Base-by-base conservation (phyloP, 192 early-diverging fungal species). In the Coemansia furcata region DNA sequence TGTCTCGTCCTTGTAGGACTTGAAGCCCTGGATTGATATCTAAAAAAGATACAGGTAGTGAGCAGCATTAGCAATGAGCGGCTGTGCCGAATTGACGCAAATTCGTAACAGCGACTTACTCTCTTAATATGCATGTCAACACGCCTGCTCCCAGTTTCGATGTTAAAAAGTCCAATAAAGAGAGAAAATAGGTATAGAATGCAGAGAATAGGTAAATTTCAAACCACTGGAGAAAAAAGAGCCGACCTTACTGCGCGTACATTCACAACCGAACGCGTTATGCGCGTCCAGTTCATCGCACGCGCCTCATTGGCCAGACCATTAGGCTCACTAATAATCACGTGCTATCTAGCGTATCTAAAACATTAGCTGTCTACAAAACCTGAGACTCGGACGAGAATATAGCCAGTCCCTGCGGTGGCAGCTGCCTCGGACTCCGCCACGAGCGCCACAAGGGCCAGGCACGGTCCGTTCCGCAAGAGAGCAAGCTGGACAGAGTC, bases 1-100 rank as follows among this genome's bases (percentile, higher is more conserved):
- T 15, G 92, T 97, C 77, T 98, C 95, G 67, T 99, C 94, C 77
- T 96, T 96, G 84, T 99, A 99, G 73, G 95, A 97, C 84, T 99
- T 99, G 89, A 99, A 99, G 52, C 98, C 98, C 73, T 96, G 94
- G 65, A 99, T 99, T 39, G 91, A 88, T 71, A 98, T 94, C 80
- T 82, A 82, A 57, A 17, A 6, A 36, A 46, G 36, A 2, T 1
- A 19, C 30, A 36, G 19, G 15, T 9, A 47, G 50, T 30, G 29
- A 54, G 50, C 29, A 12, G 15, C 44, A 54, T 30, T 54, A 12
- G 1, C 26, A 5, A 1, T 1, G 7, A 6, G 29, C 17, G 35
- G 17, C 35, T 0, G 4, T 58, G 55, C 17, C 30, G 17, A 58
- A 19, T 36, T 35, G 6, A 36, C 35, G 6, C 29, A 32, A 58